Evolutionary conservation across 176 grass and related monocot genomes (phyloP), one percentile per base, ranked within the genome.

Genomic region (Tuctoria greenei): DNA sequence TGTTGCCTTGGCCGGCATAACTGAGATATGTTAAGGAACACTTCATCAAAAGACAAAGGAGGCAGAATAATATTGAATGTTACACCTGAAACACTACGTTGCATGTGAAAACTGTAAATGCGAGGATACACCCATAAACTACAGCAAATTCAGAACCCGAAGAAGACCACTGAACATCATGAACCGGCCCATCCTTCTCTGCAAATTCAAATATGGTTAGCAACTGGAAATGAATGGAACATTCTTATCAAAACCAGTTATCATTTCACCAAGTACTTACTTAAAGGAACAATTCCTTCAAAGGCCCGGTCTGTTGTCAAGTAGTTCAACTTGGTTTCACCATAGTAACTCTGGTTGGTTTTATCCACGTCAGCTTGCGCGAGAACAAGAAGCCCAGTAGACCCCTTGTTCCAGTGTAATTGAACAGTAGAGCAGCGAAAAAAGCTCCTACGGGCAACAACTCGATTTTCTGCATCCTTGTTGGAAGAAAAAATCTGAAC

Each of bases 341-440:
- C 95, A 69, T 98, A 94, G 76, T 94, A 98, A 90, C 95, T 98
- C 84, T 94, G 95, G 84, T 94, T 98, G 58, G 78, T 98, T 88
- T 98, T 93, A 86, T 98, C 95, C 21, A 88, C 95, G 24, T 98
- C 91, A 88, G 91, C 83, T 52, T 98, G 95, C 52, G 79, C 89
- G 76, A 93, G 57, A 72, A 92, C 79, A 72, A 94, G 91, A 81
- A 94, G 68, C n/a, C 95, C 91, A 69, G 77, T 91, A 9, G 86
- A 93, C 52, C 84, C 84, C 73, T 79, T 89, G 66, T 92, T 98
- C 89, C 91, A 94, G 67, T 88, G 89, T 56, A 98, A 88, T 35
- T 89, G 83, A 77, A 92, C 89, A 60, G 82, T 90, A 12, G 89
- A 82, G 75, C 95, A 98, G 60, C 89, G 85, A 73, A 98, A 98